phyloP scores from a whole-genome alignment of 2,329 filamentous ascomycete species.

The Periconia macrospinosa region DNA sequence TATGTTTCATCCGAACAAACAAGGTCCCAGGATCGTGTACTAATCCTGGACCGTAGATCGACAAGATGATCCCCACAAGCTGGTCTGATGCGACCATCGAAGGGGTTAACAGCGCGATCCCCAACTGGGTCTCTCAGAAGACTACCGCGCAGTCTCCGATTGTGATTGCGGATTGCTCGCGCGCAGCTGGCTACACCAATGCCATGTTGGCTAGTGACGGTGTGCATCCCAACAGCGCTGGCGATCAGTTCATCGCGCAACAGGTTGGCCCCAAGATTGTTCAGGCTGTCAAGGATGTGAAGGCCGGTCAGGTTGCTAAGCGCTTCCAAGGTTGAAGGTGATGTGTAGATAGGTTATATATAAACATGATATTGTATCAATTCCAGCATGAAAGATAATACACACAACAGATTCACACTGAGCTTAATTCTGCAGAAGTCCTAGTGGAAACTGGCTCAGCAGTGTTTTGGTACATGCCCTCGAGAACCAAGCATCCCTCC shows the following conservation, averaged over 20 bases:
- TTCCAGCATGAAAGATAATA: too few relatives aligned
- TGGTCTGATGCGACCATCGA: slow-evolving; percentile 1
- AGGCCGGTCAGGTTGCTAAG: not conserved
- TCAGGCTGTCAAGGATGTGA: not conserved
- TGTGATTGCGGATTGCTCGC: slow-evolving; percentile 1
- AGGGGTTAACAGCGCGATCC: not conserved
- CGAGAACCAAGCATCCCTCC: too few relatives aligned
- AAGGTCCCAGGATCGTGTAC: too few relatives aligned
- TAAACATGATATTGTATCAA: not conserved
- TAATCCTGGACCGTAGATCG: not conserved
- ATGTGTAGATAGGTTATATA: not conserved
- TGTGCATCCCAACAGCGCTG: not conserved
- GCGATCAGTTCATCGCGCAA: slow-evolving; percentile 2
- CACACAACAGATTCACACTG: too few relatives aligned
- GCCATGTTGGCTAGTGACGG: not conserved
- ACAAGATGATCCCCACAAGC: slow-evolving; percentile 1
- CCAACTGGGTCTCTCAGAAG: not conserved
- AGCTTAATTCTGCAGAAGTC: too few relatives aligned
- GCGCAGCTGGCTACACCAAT: not conserved
- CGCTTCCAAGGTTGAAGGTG: not conserved
- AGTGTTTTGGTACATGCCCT: too few relatives aligned
- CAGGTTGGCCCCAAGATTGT: not conserved
- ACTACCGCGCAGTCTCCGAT: slow-evolving; percentile 1
- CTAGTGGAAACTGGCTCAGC: too few relatives aligned
- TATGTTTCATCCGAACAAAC: not conserved